A percentile compares a stretch with the other conserved stretches of the same genome.
These are phyloP conservation scores for Penicillium cinerascens DNA, from an alignment of 495 filamentous ascomycete species.

Conservation along the genomic window DNA sequence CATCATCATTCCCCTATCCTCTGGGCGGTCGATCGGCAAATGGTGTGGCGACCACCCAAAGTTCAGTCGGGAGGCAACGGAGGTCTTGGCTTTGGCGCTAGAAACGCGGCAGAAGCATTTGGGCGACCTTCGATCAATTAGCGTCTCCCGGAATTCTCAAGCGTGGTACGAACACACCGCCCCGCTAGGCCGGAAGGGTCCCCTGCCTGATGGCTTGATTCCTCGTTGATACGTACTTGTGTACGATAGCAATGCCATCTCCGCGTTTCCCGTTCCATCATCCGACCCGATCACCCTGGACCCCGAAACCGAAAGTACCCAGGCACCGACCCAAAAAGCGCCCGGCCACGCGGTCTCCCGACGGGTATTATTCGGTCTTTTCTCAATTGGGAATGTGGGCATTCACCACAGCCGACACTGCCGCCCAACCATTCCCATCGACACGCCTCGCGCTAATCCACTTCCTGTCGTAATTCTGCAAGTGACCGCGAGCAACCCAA, in stretches of 20 bases:
- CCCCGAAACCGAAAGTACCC: background rate
- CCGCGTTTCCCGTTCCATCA: background rate
- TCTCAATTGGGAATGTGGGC: slow-evolving; percentile 3
- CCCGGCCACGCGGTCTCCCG: slow-evolving; percentile 6
- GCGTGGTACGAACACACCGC: slow-evolving; percentile 12
- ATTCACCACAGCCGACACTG: background rate
- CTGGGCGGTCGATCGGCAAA: slow-evolving; percentile 2
- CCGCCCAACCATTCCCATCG: background rate
- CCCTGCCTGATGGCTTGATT: too few relatives aligned
- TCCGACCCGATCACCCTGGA: background rate
- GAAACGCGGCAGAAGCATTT: slow-evolving; percentile 34
- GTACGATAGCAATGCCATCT: too few relatives aligned
- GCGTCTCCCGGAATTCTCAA: slow-evolving; percentile 12
- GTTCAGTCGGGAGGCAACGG: slow-evolving; percentile 21
- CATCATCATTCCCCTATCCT: background rate
- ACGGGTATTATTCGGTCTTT: slow-evolving; percentile 4
- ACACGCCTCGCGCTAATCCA: background rate
- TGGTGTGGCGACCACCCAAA: slow-evolving; percentile 6
- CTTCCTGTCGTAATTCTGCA: background rate
- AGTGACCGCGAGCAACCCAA: too few relatives aligned
- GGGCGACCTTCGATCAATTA: slow-evolving; percentile 19
- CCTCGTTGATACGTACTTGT: too few relatives aligned
- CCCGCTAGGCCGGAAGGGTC: too few relatives aligned
- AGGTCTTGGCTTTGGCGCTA: slow-evolving; percentile 37
- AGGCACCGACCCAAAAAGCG: background rate